These are phyloP conservation scores for Magnusiomyces tetraspermus DNA, from an alignment of 1,139 yeast genomes.

Conservation along the genomic window DNA sequence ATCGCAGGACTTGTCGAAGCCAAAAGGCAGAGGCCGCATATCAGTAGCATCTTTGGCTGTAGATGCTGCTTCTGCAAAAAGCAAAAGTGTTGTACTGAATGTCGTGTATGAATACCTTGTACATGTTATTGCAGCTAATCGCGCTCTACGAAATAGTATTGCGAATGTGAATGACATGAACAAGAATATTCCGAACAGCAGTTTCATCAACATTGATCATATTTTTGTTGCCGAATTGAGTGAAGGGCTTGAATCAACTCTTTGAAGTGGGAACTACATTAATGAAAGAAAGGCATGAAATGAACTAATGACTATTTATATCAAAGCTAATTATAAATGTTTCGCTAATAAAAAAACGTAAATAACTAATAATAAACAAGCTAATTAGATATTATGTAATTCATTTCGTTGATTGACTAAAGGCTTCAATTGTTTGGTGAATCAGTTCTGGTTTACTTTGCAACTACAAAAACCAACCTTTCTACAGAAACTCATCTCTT, in stretches of 20 bases:
- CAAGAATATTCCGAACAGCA: neutral
- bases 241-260: neutral
- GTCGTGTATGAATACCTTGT: conserved; percentile 29
- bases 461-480: too few species aligned
- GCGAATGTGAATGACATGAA: too few species aligned
- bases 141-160: conserved; percentile 3
- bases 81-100: conserved; percentile 34
- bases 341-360: too few species aligned
- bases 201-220: neutral
- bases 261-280: too few species aligned
- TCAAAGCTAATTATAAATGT: too few species aligned
- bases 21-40: neutral
- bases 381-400: too few species aligned
- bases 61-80: conserved; percentile 7
- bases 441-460: too few species aligned
- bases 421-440: too few species aligned
- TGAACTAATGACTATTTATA: neutral
- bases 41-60: neutral
- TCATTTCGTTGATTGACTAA: too few species aligned
- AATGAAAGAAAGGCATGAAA: neutral
- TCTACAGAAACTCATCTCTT: too few species aligned
- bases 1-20: neutral
- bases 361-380: too few species aligned
- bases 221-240: neutral
- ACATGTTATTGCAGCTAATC: conserved; percentile 22